These are phyloP conservation scores for Yarrowia sp. DNA, from an alignment of 805 yeast species.

Conservation along the genomic window DNA sequence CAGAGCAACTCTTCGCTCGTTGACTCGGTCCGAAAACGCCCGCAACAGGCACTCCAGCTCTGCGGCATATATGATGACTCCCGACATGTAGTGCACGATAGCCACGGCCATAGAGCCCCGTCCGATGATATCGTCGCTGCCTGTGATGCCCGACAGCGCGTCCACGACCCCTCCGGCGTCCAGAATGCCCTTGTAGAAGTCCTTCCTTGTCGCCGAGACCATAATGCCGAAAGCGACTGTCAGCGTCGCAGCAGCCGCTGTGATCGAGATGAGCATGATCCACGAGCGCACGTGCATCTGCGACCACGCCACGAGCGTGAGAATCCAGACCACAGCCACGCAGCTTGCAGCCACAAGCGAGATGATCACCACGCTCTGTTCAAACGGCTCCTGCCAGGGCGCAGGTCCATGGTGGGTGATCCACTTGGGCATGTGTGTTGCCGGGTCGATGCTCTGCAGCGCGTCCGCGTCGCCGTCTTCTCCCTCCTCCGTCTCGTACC, in stretches of 20 bases:
- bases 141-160: background rate
- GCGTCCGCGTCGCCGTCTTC: conserved; percentile 1
- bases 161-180: conserved; percentile 12
- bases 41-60: conserved; percentile 4
- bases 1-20: conserved; percentile 7
- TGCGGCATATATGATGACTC: conserved; percentile 17
- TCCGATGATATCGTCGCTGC: background rate
- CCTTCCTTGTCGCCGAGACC: background rate
- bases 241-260: background rate
- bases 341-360: background rate
- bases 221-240: conserved; percentile 11
- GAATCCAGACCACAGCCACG: conserved; percentile 20
- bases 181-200: background rate
- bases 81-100: conserved; percentile 7
- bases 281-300: background rate
- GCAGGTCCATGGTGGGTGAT: background rate
- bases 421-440: background rate
- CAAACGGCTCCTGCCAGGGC: conserved; percentile 21
- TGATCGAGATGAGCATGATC: conserved; percentile 2
- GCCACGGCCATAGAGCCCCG: conserved; percentile 6
- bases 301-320: background rate
- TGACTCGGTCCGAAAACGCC: conserved; percentile 1
- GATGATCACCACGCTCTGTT: background rate
- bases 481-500: background rate
- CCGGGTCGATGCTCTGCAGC: background rate